Evolutionary conservation across 768 basidiomycete genomes (phyloP).

Genomic region (Rickenella mellea): DNA sequence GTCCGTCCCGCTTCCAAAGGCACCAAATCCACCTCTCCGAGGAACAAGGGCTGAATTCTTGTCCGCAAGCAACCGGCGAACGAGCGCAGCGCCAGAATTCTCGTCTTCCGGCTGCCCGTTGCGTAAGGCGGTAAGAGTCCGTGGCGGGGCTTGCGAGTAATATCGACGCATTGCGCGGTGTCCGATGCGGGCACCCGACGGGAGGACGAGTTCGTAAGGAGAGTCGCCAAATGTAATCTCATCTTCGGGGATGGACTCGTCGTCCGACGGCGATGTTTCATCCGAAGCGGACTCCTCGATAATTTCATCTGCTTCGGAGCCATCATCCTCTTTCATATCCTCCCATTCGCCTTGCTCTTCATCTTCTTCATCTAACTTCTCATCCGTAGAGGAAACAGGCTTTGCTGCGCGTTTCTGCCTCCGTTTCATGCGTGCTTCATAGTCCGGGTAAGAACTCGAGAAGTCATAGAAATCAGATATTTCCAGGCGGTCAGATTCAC

Average conservation of each 20-base stretch:
- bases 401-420: slow-evolving; percentile 9
- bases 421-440: slow-evolving; percentile 19
- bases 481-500: slow-evolving; percentile 72
- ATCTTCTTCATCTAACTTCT: slow-evolving; percentile 5
- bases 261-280: slow-evolving; percentile 28
- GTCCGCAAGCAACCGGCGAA: slow-evolving; percentile 69
- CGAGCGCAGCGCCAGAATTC: slow-evolving; percentile 66
- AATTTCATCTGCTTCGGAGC: slow-evolving; percentile 23
- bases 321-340: slow-evolving; percentile 17
- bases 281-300: slow-evolving; percentile 26
- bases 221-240: slow-evolving; percentile 73
- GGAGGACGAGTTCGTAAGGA: slow-evolving; percentile 80
- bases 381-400: no score
- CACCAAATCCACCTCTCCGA: slow-evolving; percentile 76
- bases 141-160: slow-evolving; percentile 72
- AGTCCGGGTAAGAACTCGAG: slow-evolving; percentile 62
- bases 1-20: slow-evolving; percentile 71
- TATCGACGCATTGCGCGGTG: slow-evolving; percentile 83
- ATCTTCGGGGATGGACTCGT: slow-evolving; percentile 36
- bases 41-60: slow-evolving; percentile 83
- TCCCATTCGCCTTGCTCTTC: slow-evolving; percentile 25
- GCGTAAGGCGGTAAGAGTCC: slow-evolving; percentile 20
- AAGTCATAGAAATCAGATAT: slow-evolving; percentile 94
- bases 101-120: slow-evolving; percentile 43
- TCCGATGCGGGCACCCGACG: slow-evolving; percentile 86